These are phyloP conservation scores for slime mould (Dictyostelium discoideum) DNA, from an alignment of 78 protist species.

Conservation along the genomic window dicty_2.7 NC_007089.4:4585501-4586000, in stretches of 20 bases:
- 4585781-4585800: slow-evolving; percentile 52
- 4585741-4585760: slow-evolving; percentile 79
- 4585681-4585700: slow-evolving; percentile 45
- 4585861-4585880: slow-evolving; percentile 78
- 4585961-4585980: slow-evolving; percentile 63
- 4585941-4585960: neutral
- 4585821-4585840: slow-evolving; percentile 23
- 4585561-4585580: neutral
- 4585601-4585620: slow-evolving; percentile 77
- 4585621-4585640: slow-evolving; percentile 80
- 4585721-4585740: slow-evolving; percentile 68
- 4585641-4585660: slow-evolving; percentile 71
- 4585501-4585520: neutral
- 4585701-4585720: slow-evolving; percentile 70
- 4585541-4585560: neutral
- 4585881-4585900: slow-evolving; percentile 75
- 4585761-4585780: slow-evolving; percentile 75
- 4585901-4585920: slow-evolving; percentile 28
- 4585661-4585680: slow-evolving; percentile 57
- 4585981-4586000: slow-evolving; percentile 67
- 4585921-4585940: neutral
- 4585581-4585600: too few species aligned
- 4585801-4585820: slow-evolving; percentile 36
- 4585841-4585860: slow-evolving; percentile 21
- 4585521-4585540: neutral